Percentiles rank a stretch among this genome's conserved stretches.
phyloP scores from a whole-genome alignment of 2,329 filamentous ascomycete species.

The Pseudocercospora vitis region DNA sequence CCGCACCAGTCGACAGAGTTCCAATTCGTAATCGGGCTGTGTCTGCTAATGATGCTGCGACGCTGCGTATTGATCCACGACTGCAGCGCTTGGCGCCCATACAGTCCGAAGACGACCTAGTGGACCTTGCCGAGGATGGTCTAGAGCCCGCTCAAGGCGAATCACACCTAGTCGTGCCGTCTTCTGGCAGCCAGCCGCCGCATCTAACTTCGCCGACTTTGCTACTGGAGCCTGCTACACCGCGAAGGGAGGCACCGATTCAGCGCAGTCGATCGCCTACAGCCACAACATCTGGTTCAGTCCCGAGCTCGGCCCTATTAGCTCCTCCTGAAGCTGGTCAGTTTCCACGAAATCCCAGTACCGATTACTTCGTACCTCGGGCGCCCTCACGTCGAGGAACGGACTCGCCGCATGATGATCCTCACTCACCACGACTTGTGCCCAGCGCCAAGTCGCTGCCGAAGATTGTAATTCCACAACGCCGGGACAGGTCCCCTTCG shows the following conservation, averaged over 20 bases:
- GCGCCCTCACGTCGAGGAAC: constrained; percentile 17
- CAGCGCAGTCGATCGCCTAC: constrained; percentile 16
- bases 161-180: constrained; percentile 12
- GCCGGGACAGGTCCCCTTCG: constrained; percentile 33
- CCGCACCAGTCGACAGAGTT: constrained; percentile 32
- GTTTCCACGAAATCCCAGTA: constrained; percentile 4
- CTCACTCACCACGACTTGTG: constrained; percentile 27
- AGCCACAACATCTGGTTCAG: constrained; percentile 10
- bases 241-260: constrained; percentile 16
- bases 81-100: constrained; percentile 21
- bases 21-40: constrained; percentile 50
- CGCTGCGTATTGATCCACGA: constrained; percentile 46
- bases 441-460: constrained; percentile 40
- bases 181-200: constrained; percentile 1
- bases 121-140: constrained; percentile 15
- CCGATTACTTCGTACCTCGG: constrained; percentile 17
- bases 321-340: constrained; percentile 20
- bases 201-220: constrained; percentile 16
- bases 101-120: constrained; percentile 19
- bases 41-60: constrained; percentile 59
- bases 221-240: constrained; percentile 24
- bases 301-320: constrained; percentile 14
- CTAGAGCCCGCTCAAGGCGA: constrained; percentile 3
- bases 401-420: constrained; percentile 20
- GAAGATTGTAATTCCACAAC: constrained; percentile 44